Conservation (phyloP, 805 yeast genomes). For the Saccharomycopsis amapae region DNA sequence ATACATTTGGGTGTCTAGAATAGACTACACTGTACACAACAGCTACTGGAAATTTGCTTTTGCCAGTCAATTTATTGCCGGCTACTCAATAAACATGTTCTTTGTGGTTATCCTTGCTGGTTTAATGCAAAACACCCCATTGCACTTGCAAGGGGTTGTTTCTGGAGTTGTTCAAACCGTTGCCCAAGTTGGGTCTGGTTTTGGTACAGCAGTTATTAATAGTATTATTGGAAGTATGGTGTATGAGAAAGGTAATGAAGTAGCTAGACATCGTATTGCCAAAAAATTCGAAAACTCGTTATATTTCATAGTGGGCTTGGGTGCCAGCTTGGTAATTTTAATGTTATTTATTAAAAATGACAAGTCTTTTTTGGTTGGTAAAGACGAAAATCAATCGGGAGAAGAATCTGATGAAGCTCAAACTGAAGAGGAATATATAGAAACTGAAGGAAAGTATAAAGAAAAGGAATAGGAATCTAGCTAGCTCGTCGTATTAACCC, state of each 20-base stretch:
- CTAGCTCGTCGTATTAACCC: too few species aligned
- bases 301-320: too few species aligned
- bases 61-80: conserved; percentile 23
- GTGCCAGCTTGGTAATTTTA: too few species aligned
- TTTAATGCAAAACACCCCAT: conserved; percentile 30
- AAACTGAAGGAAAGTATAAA: too few species aligned
- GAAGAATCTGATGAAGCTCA: too few species aligned
- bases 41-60: conserved; percentile 10
- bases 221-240: conserved; percentile 27
- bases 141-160: conserved; percentile 34
- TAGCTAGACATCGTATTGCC: neutral
- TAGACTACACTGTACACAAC: conserved; percentile 6
- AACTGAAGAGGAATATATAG: too few species aligned
- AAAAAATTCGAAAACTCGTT: conserved; percentile 1
- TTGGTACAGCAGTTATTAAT: conserved; percentile 27
- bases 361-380: too few species aligned
- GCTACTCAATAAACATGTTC: conserved; percentile 28
- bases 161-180: conserved; percentile 32
- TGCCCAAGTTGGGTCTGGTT: conserved; percentile 31
- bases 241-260: neutral
- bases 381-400: too few species aligned
- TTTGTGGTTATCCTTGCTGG: conserved; percentile 31
- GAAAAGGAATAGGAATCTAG: too few species aligned
- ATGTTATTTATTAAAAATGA: too few species aligned
- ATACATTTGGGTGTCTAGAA: conserved; percentile 12